Base-by-base conservation (phyloP, 2,329 filamentous ascomycete species). In the Verticillium alfalfae region DNA sequence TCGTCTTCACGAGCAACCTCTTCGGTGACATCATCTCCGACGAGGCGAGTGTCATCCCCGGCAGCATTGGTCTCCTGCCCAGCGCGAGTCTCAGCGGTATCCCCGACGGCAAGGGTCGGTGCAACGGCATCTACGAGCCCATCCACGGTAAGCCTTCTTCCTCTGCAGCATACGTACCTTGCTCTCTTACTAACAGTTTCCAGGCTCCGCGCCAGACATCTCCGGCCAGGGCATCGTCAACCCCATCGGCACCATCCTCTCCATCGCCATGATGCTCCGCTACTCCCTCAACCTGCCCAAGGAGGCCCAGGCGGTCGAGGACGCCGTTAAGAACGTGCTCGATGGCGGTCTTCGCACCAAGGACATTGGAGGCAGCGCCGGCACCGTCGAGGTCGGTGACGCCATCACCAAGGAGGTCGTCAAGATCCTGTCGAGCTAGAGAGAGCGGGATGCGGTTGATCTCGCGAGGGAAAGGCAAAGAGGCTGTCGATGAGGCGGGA, bases 1-100 rank as follows among this genome's bases (percentile, higher is more conserved):
- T 98, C 39, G 86, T 98, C 56, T 88, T 98, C 66, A 96, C 93
- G 13, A 93, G 89, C 81, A 99, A 98, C 77, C 75, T 98, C 68
- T 97, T 97, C 73, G 95, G 94, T 65, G 94, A 98, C 76, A 98
- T 98, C 73, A 93, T 99, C 72, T 91, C 86, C 72, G 94, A 98
- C 73, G 94, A 98, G 83, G 93, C 94, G 5, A 93, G 90, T 69
- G 93, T 96, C 58, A 98, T 98, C 69, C 92, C 94, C 3, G 94
- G 94, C 16, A 93, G 88, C 70, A 86, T 98, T 68, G 94, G 95
- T 36, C 81, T 98, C 66, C 79, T 97, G 68, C 94, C 94, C 34
- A 94, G 90, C 74, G 94, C 94, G 13, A 95, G 90, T 76, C 79
- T 98, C 73, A 90, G 88, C 67, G 92, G 91, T 49, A 87, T 96